phyloP scores from a whole-genome alignment of 192 early-diverging fungal genomes.

The Jimgerdemannia lactiflua region DNA sequence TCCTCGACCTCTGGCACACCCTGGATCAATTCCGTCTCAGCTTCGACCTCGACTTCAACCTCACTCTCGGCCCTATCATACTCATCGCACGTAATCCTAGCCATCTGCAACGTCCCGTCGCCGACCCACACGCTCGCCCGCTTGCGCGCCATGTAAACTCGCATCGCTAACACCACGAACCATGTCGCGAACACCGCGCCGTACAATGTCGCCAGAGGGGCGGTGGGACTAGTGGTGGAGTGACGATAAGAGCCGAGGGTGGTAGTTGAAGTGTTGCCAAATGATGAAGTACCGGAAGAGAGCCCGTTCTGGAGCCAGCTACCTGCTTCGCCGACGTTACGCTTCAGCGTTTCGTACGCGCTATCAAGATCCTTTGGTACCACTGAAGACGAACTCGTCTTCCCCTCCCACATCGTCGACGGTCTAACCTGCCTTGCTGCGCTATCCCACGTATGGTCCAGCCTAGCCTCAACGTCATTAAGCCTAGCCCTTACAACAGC shows the following conservation, averaged over 20 bases:
- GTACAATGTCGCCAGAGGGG: conserved; percentile 35
- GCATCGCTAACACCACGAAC: conserved; percentile 32
- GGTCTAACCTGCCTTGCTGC: not conserved
- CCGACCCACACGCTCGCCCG: conserved; percentile 29
- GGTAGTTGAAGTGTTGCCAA: not conserved
- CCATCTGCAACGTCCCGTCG: conserved; percentile 24
- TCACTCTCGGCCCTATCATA: conserved; percentile 29
- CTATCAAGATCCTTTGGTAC: not conserved
- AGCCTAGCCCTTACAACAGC: conserved; percentile 13
- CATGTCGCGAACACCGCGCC: conserved; percentile 30
- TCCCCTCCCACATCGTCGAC: not conserved
- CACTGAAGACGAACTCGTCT: not conserved
- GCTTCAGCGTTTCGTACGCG: conserved; percentile 26
- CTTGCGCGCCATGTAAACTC: conserved; percentile 34
- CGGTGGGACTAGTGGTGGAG: conserved; percentile 12
- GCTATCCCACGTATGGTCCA: conserved; percentile 3
- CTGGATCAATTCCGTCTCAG: not conserved
- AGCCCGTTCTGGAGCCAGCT: not conserved
- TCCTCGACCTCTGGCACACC: not conserved
- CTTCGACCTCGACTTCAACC: conserved; percentile 11
- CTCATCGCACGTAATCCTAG: conserved; percentile 4
- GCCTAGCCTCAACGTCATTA: conserved; percentile 8
- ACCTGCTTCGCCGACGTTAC: conserved; percentile 6
- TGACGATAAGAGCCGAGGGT: not conserved
- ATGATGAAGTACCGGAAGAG: too few species aligned